A percentile compares a stretch with the other conserved stretches of the same genome.
phyloP scores from a whole-genome alignment of 139 green algal genomes.

The Choricystis sp. region DNA sequence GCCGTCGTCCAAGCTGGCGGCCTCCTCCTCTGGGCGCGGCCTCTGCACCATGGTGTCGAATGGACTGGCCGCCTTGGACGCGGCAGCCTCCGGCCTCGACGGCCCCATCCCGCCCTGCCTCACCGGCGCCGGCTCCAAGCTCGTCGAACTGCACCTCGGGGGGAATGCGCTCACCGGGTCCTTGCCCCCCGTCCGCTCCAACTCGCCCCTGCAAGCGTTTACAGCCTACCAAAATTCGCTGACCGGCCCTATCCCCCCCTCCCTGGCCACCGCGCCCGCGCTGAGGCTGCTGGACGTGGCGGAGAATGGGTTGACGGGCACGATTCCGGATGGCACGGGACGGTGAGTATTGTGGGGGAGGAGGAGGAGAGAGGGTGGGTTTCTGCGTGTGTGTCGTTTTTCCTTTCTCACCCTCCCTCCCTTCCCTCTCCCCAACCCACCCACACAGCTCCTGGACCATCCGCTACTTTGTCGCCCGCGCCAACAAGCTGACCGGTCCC shows the following conservation, averaged over 20 bases:
- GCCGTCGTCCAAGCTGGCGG: background rate
- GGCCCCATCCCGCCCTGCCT: background rate
- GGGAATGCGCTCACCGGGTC: constrained; percentile 2
- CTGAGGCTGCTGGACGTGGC: constrained; percentile 3
- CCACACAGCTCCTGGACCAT: no score
- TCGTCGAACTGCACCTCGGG: background rate
- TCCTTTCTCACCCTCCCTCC: no score
- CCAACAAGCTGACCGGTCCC: constrained; percentile 6
- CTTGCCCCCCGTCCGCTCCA: background rate
- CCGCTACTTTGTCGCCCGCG: background rate
- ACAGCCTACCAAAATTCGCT: constrained; percentile 4
- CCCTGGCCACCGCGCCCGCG: background rate
- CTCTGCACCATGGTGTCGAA: background rate
- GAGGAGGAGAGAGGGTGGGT: no score
- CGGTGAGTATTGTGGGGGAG: no score
- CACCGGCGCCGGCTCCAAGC: background rate
- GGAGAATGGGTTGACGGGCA: background rate
- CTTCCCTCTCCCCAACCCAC: no score
- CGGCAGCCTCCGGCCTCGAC: background rate
- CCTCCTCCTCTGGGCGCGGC: no score
- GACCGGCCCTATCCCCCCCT: background rate
- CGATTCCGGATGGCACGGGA: constrained; percentile 1
- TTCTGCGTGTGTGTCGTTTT: no score
- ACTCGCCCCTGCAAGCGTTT: constrained; percentile 2
- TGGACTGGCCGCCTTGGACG: background rate